Base-by-base conservation (phyloP, 139 green algal species). In the Deuterostichococcus epilithicus region DNA sequence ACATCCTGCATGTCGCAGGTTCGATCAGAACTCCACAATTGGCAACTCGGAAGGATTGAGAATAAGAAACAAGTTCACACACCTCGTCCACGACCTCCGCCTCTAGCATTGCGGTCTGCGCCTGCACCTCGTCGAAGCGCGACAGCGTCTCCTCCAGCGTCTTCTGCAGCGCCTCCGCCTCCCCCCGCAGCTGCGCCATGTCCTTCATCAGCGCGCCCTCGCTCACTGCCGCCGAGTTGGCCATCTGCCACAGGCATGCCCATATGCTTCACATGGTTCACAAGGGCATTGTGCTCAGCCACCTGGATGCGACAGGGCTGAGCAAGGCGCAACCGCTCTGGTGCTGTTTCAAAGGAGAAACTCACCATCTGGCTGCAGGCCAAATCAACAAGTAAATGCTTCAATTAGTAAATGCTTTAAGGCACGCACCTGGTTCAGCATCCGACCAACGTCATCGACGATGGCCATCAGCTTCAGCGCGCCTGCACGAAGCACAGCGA, bases 11-110 rank as follows among this genome's bases (percentile, higher is more conserved):
- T n/a, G n/a, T n/a, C n/a, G n/a, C n/a, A n/a, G n/a, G n/a, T n/a
- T n/a, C n/a, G n/a, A n/a, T n/a, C n/a, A n/a, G n/a, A n/a, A n/a
- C n/a, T n/a, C n/a, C n/a, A n/a, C n/a, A n/a, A n/a, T n/a, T n/a
- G 8, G 42, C 42, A 52, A 52, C 42, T 23, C 13, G 42, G 13
- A 52, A 8, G 10, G 8, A 13, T 52, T 23, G 8, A 52, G 10
- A 8, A 52, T 23, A 52, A 13, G 42, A 52, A 23, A 8, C 10
- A 52, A 52, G 13, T 13, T 5, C 0, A 45, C 85, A 37, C 72
- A 92, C 88, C 88, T 93, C 87, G 18, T 89, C 85, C 23, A 84
- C 79, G 44, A 93, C 86, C 67, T 88, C 80, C 1, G 68, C 81
- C 69, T 89, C 82, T 65, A 93, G 72, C 28, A 80, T 66, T 0